Percentiles rank a stretch among this genome's conserved stretches.
Evolutionary conservation across 78 protist genomes (phyloP).

Genomic region (Pelomyxa schiedti): DNA sequence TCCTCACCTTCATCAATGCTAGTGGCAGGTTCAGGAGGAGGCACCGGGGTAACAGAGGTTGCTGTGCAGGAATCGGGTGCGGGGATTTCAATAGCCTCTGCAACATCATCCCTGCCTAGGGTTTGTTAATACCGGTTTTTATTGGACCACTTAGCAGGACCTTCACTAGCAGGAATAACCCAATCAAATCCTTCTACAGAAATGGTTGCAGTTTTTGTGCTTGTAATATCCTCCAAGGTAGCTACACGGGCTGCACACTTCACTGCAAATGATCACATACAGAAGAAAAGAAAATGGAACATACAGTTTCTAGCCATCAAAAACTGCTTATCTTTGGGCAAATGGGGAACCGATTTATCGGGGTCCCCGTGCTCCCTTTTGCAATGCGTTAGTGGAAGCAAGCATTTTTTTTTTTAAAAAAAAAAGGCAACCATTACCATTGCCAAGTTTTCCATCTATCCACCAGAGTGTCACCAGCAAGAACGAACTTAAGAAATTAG

Average conservation of each 20-base stretch:
- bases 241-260: neutral
- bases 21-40: neutral
- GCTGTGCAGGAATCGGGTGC: neutral
- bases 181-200: too few species aligned
- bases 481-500: constrained; percentile 41
- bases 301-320: constrained; percentile 34
- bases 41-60: neutral
- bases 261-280: neutral
- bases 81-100: neutral
- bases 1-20: neutral
- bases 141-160: too few species aligned
- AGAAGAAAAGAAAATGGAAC: neutral
- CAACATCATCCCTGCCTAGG: neutral
- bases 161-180: too few species aligned
- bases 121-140: neutral
- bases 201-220: neutral
- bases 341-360: neutral
- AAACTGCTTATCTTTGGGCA: constrained; percentile 71
- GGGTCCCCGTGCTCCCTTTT: constrained; percentile 12
- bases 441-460: constrained; percentile 70
- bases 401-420: neutral
- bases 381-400: neutral
- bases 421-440: constrained; percentile 46
- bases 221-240: neutral
- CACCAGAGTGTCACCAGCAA: constrained; percentile 77